Conservation (phyloP, 192 early-diverging fungal genomes). For the Phycomyces nitens region DNA sequence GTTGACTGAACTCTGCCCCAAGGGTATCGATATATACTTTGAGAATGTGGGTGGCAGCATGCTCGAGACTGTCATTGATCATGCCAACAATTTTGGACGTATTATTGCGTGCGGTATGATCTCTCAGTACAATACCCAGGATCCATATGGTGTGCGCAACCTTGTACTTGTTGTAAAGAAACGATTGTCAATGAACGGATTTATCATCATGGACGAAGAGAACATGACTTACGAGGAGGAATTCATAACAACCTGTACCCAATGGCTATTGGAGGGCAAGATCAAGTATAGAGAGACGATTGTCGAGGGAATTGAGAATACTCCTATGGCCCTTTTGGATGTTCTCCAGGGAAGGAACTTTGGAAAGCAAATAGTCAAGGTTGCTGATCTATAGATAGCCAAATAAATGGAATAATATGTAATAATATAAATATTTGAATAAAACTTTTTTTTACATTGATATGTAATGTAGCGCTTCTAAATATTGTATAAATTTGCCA, state of each 20-base stretch:
- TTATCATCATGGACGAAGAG: slow-evolving; percentile 54
- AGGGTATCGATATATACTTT: slow-evolving; percentile 87
- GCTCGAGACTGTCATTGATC: slow-evolving; percentile 66
- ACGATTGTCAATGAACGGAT: slow-evolving; percentile 58
- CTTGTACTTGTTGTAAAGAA: slow-evolving; percentile 50
- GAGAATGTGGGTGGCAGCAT: slow-evolving; percentile 80
- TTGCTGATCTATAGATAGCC: slow-evolving; percentile 40
- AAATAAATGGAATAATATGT: too few relatives aligned
- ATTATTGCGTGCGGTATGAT: slow-evolving; percentile 72
- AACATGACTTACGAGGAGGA: slow-evolving; percentile 43
- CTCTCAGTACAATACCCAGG: slow-evolving; percentile 59
- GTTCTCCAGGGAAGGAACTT: slow-evolving; percentile 62
- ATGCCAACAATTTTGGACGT: slow-evolving; percentile 62
- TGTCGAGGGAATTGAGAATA: slow-evolving; percentile 61
- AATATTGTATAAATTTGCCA: too few relatives aligned
- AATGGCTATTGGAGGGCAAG: slow-evolving; percentile 55
- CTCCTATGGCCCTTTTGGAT: slow-evolving; percentile 53
- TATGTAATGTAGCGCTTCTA: too few relatives aligned
- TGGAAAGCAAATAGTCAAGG: slow-evolving; percentile 61
- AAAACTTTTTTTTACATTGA: too few relatives aligned
- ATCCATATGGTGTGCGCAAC: slow-evolving; percentile 54
- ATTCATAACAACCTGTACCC: slow-evolving; percentile 53
- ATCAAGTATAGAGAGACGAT: slow-evolving; percentile 56
- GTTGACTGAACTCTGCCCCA: slow-evolving; percentile 62
- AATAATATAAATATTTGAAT: too few relatives aligned